Base-by-base conservation (phyloP, 1,284 basidiomycete genomes). In the Polyporus tsugae region DNA sequence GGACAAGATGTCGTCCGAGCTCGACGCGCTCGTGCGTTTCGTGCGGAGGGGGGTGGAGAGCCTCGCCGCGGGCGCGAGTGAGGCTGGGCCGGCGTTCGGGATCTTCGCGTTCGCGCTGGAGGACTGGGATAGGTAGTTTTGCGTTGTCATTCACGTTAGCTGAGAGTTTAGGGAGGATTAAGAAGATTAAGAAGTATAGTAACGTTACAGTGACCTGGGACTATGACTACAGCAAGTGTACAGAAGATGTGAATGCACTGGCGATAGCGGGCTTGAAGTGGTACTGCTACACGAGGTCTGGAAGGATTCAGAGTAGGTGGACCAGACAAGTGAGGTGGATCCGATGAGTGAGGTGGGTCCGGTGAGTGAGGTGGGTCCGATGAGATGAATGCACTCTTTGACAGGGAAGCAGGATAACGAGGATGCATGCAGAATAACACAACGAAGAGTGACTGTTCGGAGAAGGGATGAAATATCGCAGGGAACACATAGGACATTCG, bases 91-190 rank as follows among this genome's bases (percentile, higher is more conserved):
- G 36, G 82, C 89, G 0, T 95, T 94, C 80, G 89, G 86, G 0
- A 86, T 94, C 63, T 82, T 96, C 58, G 89, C 90, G 4, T 95
- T 95, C 78, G 83, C 87, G 42, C 81, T 96, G 62, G 91, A 95
- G 67, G 94, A 95, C 75, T 95, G 95, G 94, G 91, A 92, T 80
- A 73, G 77, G 68, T 81, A 77, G 33, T 55, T 35, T 33, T 3
- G 22, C 19, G 17, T 5, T 9, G n/a, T 22, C 15, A 9, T 22
- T 49, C 17, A 41, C 13, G 39, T 41, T 41, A 1, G 39, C 29
- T 22, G 46, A 22, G 22, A 29, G 15, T n/a, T 53, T 33, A 33
- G 33, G 29, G 11, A 55, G 17, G 33, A 19, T 5, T 33, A 33
- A 55, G 29, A 19, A 55, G 17, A 29, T 29, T 33, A 33, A 55